Evolutionary conservation across 352 stramenopile genomes (phyloP).

Genomic region (Globisporangium splendens): DNA sequence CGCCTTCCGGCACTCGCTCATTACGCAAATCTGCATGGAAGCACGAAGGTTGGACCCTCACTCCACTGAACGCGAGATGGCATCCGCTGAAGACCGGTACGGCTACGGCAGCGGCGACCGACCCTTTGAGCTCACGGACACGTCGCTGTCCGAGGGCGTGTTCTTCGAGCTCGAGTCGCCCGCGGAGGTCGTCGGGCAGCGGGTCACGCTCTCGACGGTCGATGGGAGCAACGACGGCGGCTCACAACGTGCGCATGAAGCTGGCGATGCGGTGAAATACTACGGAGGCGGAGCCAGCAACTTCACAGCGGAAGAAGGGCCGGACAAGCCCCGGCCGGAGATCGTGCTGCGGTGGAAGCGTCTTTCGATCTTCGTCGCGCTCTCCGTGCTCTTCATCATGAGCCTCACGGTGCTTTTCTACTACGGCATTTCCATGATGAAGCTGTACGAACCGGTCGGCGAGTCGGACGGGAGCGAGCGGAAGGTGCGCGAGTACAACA

Average conservation of each 20-base stretch:
- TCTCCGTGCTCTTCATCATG: constrained; percentile 5
- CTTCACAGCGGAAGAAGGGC: too few relatives aligned
- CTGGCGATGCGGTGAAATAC: not conserved
- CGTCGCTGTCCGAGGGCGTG: constrained; percentile 14
- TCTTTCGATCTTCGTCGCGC: constrained; percentile 6
- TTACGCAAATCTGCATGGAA: not conserved
- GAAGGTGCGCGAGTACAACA: constrained; percentile 18
- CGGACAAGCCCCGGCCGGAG: constrained; percentile 6
- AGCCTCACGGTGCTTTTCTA: constrained; percentile 16
- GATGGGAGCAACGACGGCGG: constrained; percentile 4
- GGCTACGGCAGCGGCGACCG: constrained; percentile 6
- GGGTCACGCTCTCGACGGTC: constrained; percentile 7
- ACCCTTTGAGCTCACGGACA: constrained; percentile 13
- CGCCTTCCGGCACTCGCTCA: too few relatives aligned
- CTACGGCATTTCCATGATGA: constrained; percentile 11
- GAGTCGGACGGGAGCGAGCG: constrained; percentile 16
- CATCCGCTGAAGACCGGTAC: constrained; percentile 5
- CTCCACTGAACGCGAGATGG: too few relatives aligned
- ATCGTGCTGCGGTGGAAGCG: constrained; percentile 21
- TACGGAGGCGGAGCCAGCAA: too few relatives aligned
- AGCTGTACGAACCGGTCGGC: constrained; percentile 9
- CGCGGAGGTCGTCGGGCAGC: not conserved
- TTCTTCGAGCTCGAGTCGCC: constrained; percentile 18
- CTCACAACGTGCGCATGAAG: not conserved
- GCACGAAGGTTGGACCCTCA: not conserved